Evolutionary conservation across 2,329 filamentous ascomycete species (phyloP).

Genomic region (Dothiorella sarmentorum): DNA sequence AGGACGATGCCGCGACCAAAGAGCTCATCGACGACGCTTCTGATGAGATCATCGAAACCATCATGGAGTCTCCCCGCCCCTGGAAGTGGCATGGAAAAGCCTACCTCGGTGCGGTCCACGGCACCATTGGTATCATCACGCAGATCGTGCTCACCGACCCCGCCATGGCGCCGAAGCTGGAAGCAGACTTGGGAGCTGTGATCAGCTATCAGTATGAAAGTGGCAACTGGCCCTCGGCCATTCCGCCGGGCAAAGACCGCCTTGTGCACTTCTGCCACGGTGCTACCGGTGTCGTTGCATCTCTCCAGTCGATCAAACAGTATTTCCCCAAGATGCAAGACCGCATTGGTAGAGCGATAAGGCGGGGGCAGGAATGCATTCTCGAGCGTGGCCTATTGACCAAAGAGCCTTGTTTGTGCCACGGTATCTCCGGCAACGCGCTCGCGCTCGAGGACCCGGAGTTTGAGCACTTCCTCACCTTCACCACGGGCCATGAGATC

Average conservation of each 20-base stretch:
- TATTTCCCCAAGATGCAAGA: conserved; percentile 55
- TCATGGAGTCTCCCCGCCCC: conserved; percentile 53
- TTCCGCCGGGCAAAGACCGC: conserved; percentile 47
- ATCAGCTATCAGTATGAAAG: conserved; percentile 58
- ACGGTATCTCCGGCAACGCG: conserved; percentile 63
- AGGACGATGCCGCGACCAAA: conserved; percentile 47
- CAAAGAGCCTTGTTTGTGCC: conserved; percentile 64
- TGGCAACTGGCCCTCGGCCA: conserved; percentile 62
- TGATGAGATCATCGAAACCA: conserved; percentile 55
- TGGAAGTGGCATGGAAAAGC: conserved; percentile 64
- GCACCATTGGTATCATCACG: conserved; percentile 66
- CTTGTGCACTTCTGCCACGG: conserved; percentile 67
- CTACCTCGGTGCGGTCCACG: conserved; percentile 66
- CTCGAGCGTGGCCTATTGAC: conserved; percentile 58
- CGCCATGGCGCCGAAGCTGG: conserved; percentile 52
- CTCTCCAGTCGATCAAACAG: conserved; percentile 54
- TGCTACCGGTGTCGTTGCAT: conserved; percentile 60
- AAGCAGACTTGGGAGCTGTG: conserved; percentile 52
- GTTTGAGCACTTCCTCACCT: conserved; percentile 57
- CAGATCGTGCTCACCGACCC: conserved; percentile 62
- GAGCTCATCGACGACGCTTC: conserved; percentile 54
- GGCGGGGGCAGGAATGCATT: conserved; percentile 51
- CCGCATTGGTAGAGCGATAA: conserved; percentile 53
- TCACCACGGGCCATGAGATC: conserved; percentile 56
- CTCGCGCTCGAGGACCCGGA: conserved; percentile 51